Evolutionary conservation across 768 basidiomycete genomes (phyloP), one percentile per base, ranked within the genome.

Genomic region (Leucocoprinus leucothites): DNA sequence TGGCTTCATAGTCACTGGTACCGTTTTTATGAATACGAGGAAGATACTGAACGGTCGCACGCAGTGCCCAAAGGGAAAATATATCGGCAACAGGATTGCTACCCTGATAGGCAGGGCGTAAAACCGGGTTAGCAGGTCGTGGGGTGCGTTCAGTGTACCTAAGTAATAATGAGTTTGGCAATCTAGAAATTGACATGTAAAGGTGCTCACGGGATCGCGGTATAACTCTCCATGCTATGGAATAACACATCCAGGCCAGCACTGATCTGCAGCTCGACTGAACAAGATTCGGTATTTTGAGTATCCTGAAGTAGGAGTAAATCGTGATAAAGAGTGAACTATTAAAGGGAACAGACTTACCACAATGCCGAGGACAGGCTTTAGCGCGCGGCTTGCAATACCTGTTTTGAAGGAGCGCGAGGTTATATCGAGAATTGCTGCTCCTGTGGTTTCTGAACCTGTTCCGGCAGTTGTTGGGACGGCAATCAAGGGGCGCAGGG

Each of bases 211-310:
- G 92, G 94, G 60, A 97, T 94, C 4, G 94, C 91, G 7, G 94
- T 96, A 67, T 89, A 96, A 57, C 88, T 93, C 69, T 98, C 95
- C 71, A 98, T 76, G 50, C 94, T 91, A 63, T 98, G 96, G 81
- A 98, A 98, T 31, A 98, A 74, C 1, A 97, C 94, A 67, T 98
- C 96, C 44, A 98, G 78, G 2, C 96, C 96, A n/a, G 94, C 81
- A 58, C 90, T 91, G 62, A 98, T 94, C 64, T 97, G 93, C 9
- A 98, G 87, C 49, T 87, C 86, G n/a, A 84, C 86, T 2, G 96
- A 91, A 67, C 96, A 98, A 5, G 83, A 85, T 59, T 90, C 89
- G 1, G 95, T 98, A 74, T 96, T 97, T 60, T 85, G 78, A 1
- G 93, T 89, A 65, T 98, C 96, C 77, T 79, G 18, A 19, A 24